These are phyloP conservation scores for Metschnikowia dekortorum DNA, from an alignment of 805 yeast genomes.

Conservation along the genomic window DNA sequence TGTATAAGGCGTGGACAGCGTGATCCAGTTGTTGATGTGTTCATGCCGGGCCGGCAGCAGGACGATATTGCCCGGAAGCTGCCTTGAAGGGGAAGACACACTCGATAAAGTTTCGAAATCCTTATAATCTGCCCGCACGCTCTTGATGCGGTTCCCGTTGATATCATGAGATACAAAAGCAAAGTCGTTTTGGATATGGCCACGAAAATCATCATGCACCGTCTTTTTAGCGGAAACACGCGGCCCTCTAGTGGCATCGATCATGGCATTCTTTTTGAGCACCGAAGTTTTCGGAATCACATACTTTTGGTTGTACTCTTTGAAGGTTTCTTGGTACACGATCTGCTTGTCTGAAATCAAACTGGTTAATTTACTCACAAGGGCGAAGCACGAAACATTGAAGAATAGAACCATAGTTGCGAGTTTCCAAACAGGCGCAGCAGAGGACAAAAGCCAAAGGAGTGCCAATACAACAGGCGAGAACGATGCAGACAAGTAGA, in stretches of 20 bases:
- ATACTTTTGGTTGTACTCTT: slow-evolving; percentile 59
- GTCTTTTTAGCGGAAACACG: slow-evolving; percentile 23
- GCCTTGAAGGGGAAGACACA: slow-evolving; percentile 12
- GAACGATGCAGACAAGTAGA: slow-evolving; percentile 48
- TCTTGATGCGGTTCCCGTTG: slow-evolving; percentile 27
- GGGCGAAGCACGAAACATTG: slow-evolving; percentile 33
- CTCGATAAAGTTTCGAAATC: slow-evolving; percentile 6
- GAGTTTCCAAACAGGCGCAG: slow-evolving; percentile 29
- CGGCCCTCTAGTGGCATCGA: slow-evolving; percentile 51
- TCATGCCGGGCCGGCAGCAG: slow-evolving; percentile 1
- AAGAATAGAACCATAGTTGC: slow-evolving; percentile 28
- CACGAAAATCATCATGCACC: slow-evolving; percentile 18
- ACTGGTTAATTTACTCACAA: slow-evolving; percentile 42
- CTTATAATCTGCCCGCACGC: slow-evolving; percentile 14
- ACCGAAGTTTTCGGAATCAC: slow-evolving; percentile 55
- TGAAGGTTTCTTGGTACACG: slow-evolving; percentile 53
- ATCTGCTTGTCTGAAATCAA: slow-evolving; percentile 56
- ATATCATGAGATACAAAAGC: slow-evolving; percentile 51
- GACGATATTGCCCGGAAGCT: neutral
- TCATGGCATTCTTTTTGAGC: slow-evolving; percentile 52
- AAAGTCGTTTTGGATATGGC: slow-evolving; percentile 23
- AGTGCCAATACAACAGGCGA: slow-evolving; percentile 54
- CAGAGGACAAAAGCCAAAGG: slow-evolving; percentile 24
- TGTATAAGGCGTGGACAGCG: slow-evolving; percentile 18
- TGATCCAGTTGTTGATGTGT: slow-evolving; percentile 5